These are phyloP conservation scores for Hymenochaete sp. DNA, from an alignment of 1,284 basidiomycete genomes.

Conservation along the genomic window DNA sequence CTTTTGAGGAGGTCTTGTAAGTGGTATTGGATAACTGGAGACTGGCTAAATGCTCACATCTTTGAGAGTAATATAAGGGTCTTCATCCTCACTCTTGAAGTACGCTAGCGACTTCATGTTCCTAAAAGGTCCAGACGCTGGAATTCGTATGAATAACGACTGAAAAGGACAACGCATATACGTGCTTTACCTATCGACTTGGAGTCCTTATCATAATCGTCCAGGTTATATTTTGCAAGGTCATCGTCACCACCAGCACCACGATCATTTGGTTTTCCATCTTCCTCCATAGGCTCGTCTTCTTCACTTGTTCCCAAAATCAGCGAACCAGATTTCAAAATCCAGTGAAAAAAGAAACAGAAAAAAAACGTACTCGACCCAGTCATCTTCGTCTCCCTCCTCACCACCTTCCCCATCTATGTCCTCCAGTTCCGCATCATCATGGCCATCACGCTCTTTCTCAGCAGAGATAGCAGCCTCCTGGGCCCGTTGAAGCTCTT, in stretches of 20 bases:
- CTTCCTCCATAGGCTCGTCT: constrained; percentile 46
- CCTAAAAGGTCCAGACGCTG: constrained; percentile 84
- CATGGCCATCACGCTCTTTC: constrained; percentile 57
- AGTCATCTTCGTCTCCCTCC: constrained; percentile 42
- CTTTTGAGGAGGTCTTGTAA: constrained; percentile 30
- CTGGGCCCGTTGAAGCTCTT: constrained; percentile 78
- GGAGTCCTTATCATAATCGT: constrained; percentile 88
- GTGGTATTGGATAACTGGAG: too few relatives aligned
- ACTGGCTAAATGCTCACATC: constrained; percentile 50
- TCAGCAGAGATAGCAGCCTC: constrained; percentile 55
- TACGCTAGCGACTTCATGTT: constrained; percentile 94
- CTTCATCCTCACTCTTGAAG: constrained; percentile 87
- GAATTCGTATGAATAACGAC: constrained; percentile 11
- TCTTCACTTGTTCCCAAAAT: constrained; percentile 34
- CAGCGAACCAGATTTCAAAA: constrained; percentile 19
- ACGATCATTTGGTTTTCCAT: constrained; percentile 24
- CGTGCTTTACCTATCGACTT: constrained; percentile 44
- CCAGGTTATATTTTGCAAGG: constrained; percentile 86
- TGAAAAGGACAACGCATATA: neutral
- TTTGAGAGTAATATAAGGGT: constrained; percentile 96
- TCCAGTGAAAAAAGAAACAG: neutral
- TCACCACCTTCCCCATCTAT: too few relatives aligned
- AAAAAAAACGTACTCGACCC: constrained; percentile 74
- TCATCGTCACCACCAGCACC: constrained; percentile 56
- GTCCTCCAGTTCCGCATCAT: constrained; percentile 54